Percentiles rank a stretch among this genome's conserved stretches.
Conservation (phyloP, 176 grass and related monocot species). For the Aechmea fasciata region DNA sequence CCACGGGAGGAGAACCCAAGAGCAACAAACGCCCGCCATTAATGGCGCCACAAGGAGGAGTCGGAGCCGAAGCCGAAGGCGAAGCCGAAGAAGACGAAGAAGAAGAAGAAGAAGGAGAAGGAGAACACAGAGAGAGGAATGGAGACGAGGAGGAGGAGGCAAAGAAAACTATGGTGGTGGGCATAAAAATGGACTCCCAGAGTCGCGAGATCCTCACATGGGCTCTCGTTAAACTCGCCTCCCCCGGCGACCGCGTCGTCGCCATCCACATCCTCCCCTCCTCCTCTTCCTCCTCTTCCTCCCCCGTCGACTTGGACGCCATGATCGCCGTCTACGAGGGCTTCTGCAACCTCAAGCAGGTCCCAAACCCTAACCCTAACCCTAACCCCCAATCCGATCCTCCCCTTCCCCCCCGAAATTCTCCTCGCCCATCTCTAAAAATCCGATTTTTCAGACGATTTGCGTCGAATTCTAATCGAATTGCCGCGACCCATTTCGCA, state of each 20-base stretch:
- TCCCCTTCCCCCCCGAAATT: not conserved
- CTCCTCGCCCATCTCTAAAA: not conserved
- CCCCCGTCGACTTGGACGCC: conserved; percentile 47
- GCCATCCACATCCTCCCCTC: conserved; percentile 60
- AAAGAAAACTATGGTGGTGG: conserved; percentile 62
- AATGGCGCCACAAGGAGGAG: not conserved
- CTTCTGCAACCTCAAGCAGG: conserved; percentile 96
- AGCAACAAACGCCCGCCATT: not conserved
- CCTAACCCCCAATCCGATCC: not conserved
- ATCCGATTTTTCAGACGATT: not conserved
- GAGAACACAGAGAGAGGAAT: not conserved
- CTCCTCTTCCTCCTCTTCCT: conserved; percentile 26
- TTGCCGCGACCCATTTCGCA: conserved; percentile 16
- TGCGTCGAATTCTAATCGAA: not conserved
- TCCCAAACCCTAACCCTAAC: conserved; percentile 5
- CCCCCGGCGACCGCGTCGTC: conserved; percentile 53
- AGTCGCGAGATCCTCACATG: conserved; percentile 89
- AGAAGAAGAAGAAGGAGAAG: not conserved
- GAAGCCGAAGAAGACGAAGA: not conserved
- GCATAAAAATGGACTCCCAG: conserved; percentile 48
- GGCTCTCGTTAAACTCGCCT: conserved; percentile 65
- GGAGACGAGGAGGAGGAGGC: conserved; percentile 8
- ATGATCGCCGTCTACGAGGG: conserved; percentile 87
- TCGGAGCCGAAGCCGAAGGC: not conserved
- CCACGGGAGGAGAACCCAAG: not conserved